Base-by-base conservation (phyloP, 2,329 filamentous ascomycete species). In the Bertia moriformis region DNA sequence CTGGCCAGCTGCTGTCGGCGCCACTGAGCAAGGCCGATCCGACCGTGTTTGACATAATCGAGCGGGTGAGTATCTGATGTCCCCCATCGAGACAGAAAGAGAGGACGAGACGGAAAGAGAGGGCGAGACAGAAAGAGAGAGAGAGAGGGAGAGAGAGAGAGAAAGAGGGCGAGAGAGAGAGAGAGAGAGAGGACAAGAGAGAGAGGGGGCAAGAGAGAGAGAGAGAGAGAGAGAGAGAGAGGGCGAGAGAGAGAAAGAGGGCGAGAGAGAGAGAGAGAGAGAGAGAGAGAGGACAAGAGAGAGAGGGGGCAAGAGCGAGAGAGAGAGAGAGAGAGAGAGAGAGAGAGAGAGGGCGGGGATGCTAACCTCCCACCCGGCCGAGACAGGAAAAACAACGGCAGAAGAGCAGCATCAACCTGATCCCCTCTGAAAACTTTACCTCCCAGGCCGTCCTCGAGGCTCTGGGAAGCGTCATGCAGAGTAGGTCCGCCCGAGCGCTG, bases 321-420 rank as follows among this genome's bases (percentile, higher is more conserved):
- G n/a, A n/a, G n/a, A n/a, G n/a, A n/a, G 29, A 12, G 14, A n/a
- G 14, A 29, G 41, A 19, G 38, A 38, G 35, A 14, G 39, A 18
- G 17, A 37, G 5, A n/a, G 19, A 14, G 38, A 27, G 40, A 24
- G 17, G 19, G 20, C 27, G 17, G 27, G 12, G 2, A 35, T 7
- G 5, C 12, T n/a, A 12, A 39, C 14, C 18, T 12, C 10, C 10
- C 14, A 4, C 12, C 13, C n/a, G n/a, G n/a, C n/a, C n/a, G n/a
- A n/a, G n/a, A 12, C 22, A 82, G 73, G 80, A 85, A 62, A 84
- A 83, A 67, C 66, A 67, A 49, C 67, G 80, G 45, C 80, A 85
- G 55, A 81, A 83, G 56, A 77, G 84, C 57, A 84, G 83, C 51
- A 83, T 85, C 56, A 83, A 84, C 53, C 61, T 81, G 43, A 81